phyloP scores from a whole-genome alignment of 306 rosid genomes.

The Prunus mume region DNA sequence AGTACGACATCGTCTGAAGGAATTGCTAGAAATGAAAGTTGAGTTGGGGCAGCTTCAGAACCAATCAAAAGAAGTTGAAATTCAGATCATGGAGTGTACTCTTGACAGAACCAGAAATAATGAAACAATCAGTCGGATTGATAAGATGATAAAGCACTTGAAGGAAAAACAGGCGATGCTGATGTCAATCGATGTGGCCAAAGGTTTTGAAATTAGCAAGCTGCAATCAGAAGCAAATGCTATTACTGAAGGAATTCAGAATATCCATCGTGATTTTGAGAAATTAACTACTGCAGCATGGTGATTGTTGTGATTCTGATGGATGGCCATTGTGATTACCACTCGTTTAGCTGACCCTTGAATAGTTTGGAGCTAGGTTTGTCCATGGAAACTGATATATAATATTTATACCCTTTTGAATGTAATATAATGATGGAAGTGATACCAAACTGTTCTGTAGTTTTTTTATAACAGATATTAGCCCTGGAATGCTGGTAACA shows the following conservation, averaged over 20 bases:
- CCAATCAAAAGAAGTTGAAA: slow-evolving; percentile 3
- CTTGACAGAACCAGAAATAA: background rate
- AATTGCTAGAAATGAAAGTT: slow-evolving; percentile 2
- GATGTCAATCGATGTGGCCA: background rate
- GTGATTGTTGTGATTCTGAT: background rate
- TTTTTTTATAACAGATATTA: background rate
- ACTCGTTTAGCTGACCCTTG: background rate
- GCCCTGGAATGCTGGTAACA: background rate
- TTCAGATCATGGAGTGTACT: background rate
- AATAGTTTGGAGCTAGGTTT: background rate
- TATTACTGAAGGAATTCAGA: slow-evolving; percentile 7
- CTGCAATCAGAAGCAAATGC: slow-evolving; percentile 7
- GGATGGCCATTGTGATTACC: background rate
- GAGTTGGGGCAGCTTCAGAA: slow-evolving; percentile 9
- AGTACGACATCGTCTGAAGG: background rate
- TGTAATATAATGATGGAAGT: background rate
- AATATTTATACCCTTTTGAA: background rate
- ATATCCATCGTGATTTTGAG: background rate
- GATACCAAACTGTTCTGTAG: background rate
- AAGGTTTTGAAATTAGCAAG: background rate
- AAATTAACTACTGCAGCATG: background rate
- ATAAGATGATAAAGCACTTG: slow-evolving; percentile 1
- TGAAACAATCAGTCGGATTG: background rate
- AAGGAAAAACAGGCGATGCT: slow-evolving; percentile 4
- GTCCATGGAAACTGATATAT: background rate